A percentile compares a stretch with the other conserved stretches of the same genome.
Conservation (phyloP, 441 rosid species). For the Pelargonium cotyledonis region DNA sequence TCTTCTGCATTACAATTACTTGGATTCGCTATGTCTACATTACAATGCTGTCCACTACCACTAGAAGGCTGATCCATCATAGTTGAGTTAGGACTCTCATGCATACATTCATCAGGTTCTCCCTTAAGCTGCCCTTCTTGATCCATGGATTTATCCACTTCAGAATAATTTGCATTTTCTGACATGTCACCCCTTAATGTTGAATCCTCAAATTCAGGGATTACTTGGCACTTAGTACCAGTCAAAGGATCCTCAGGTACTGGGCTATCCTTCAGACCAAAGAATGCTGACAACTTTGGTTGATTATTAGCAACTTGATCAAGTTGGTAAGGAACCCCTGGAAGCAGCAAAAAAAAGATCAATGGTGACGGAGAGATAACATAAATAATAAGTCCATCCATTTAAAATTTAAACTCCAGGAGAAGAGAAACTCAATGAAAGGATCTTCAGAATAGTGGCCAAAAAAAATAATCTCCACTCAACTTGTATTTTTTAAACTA, state of each 20-base stretch:
- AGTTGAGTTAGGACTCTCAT: conserved; percentile 21
- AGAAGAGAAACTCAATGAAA: conserved; percentile 2
- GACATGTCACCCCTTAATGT: conserved; percentile 33
- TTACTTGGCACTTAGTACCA: conserved; percentile 27
- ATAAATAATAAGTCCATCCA: neutral
- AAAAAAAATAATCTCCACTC: neutral
- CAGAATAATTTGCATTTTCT: conserved; percentile 30
- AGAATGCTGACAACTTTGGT: conserved; percentile 77
- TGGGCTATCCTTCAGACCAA: conserved; percentile 35
- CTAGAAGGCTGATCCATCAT: conserved; percentile 28
- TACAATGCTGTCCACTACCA: conserved; percentile 28
- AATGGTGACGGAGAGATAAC: conserved; percentile 8
- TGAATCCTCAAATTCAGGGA: conserved; percentile 29
- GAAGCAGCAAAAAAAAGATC: conserved; percentile 18
- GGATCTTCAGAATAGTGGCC: neutral
- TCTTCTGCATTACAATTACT: conserved; percentile 28
- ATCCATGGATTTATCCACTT: conserved; percentile 27
- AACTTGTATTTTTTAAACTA: neutral
- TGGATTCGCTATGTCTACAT: conserved; percentile 26
- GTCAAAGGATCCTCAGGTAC: conserved; percentile 26
- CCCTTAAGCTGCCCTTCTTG: conserved; percentile 20
- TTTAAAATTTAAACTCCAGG: neutral
- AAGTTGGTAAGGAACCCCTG: conserved; percentile 95
- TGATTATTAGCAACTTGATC: conserved; percentile 77
- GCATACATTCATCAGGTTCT: conserved; percentile 28